These are phyloP conservation scores for Globisporangium cystogenes DNA, from an alignment of 352 stramenopile genomes.

Conservation along the genomic window DNA sequence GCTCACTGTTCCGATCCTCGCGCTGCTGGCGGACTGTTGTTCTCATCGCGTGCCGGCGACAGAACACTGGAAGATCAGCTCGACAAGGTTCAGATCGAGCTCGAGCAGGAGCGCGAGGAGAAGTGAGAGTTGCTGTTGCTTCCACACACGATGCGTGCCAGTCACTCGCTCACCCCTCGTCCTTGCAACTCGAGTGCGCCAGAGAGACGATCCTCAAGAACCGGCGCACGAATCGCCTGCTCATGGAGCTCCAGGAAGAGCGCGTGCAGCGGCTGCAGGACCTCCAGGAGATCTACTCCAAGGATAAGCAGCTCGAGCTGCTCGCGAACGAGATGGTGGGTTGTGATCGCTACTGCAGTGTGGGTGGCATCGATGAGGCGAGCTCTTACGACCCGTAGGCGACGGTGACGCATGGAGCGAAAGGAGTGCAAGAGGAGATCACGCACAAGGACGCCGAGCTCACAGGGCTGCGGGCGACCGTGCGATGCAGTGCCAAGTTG, in stretches of 20 bases:
- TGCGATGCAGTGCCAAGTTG: constrained; percentile 64
- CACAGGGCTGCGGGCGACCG: constrained; percentile 48
- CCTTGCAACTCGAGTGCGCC: too few relatives aligned
- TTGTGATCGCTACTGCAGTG: not conserved
- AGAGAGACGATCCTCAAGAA: constrained; percentile 74
- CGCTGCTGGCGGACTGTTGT: not conserved
- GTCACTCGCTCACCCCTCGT: not conserved
- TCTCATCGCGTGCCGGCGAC: not conserved
- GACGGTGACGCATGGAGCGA: constrained; percentile 31
- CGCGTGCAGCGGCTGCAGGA: constrained; percentile 75
- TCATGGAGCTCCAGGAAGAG: constrained; percentile 69
- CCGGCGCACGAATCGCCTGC: constrained; percentile 51
- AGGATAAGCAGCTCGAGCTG: constrained; percentile 67
- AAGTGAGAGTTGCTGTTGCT: constrained; percentile 27
- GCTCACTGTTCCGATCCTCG: not conserved
- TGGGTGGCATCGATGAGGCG: not conserved
- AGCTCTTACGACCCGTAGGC: constrained; percentile 19
- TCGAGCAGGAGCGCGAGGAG: constrained; percentile 67
- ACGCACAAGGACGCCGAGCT: constrained; percentile 65
- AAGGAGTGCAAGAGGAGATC: constrained; percentile 52
- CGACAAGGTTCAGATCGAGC: constrained; percentile 46
- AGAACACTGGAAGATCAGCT: constrained; percentile 60
- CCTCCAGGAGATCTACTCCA: constrained; percentile 75
- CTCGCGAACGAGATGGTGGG: constrained; percentile 57
- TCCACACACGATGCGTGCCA: not conserved